Conservation (phyloP, 805 yeast genomes). For the Naumovozyma castellii region DNA sequence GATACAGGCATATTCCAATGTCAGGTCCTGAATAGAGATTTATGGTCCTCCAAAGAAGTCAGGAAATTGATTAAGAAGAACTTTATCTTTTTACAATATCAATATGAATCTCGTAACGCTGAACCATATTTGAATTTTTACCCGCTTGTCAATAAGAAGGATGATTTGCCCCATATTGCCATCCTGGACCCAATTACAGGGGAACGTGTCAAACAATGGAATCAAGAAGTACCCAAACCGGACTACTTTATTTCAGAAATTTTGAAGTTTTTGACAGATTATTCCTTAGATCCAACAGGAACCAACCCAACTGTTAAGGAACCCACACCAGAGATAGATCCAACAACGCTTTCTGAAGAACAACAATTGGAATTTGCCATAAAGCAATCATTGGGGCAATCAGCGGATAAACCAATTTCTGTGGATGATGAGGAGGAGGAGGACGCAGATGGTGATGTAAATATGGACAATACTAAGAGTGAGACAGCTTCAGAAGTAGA, state of each 20-base stretch:
- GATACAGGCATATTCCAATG: conserved; percentile 78
- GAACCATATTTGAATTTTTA: conserved; percentile 62
- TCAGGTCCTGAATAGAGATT: conserved; percentile 84
- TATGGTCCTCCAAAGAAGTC: conserved; percentile 68
- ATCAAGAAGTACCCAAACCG: conserved; percentile 48
- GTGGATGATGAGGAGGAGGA: conserved; percentile 7
- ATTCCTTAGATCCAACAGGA: conserved; percentile 53
- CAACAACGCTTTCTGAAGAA: conserved; percentile 64
- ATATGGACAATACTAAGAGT: conserved; percentile 3
- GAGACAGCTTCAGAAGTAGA: conserved; percentile 9
- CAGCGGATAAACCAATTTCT: conserved; percentile 20
- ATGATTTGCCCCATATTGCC: conserved; percentile 73
- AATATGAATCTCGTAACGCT: conserved; percentile 68
- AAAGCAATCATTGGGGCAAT: conserved; percentile 47
- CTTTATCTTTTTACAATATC: conserved; percentile 81
- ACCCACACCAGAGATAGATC: conserved; percentile 47
- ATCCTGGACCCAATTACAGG: conserved; percentile 94
- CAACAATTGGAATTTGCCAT: conserved; percentile 74
- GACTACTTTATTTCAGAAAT: conserved; percentile 58
- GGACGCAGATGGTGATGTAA: conserved; percentile 12
- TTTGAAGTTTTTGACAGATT: conserved; percentile 54
- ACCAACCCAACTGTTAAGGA: conserved; percentile 59
- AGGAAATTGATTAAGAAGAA: conserved; percentile 55
- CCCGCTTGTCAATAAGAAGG: conserved; percentile 39
- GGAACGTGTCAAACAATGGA: conserved; percentile 74